Conservation (phyloP, 23 red algal genomes). For the Gracilaria caudata region DNA sequence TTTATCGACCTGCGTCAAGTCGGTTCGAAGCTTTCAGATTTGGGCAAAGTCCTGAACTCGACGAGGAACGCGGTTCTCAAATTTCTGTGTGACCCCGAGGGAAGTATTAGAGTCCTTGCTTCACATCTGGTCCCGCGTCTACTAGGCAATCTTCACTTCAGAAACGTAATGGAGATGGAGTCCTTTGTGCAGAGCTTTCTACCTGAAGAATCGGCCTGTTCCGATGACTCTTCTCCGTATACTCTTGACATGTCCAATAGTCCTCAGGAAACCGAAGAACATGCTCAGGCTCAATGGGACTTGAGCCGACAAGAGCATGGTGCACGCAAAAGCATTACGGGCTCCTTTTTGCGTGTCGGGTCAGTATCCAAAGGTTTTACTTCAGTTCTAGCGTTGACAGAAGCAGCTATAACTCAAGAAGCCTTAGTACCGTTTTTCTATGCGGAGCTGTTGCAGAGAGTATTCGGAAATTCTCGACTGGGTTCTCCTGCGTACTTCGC, state of each 20-base stretch:
- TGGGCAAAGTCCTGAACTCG: conserved; percentile 23
- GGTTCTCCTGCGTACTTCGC: conserved; percentile 19
- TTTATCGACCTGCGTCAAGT: not conserved
- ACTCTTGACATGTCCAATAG: not conserved
- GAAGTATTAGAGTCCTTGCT: conserved; percentile 37
- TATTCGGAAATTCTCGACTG: not conserved
- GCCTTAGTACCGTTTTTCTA: conserved; percentile 35
- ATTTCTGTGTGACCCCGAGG: conserved; percentile 53
- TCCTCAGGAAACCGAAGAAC: conserved; percentile 4
- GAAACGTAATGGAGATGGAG: conserved; percentile 10
- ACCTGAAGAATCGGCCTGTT: not conserved
- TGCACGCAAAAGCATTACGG: not conserved
- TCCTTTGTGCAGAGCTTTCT: not conserved
- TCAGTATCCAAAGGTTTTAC: conserved; percentile 35
- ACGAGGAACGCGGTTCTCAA: conserved; percentile 42
- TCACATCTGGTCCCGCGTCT: conserved; percentile 1
- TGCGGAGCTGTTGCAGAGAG: conserved; percentile 24
- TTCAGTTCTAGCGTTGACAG: conserved; percentile 13
- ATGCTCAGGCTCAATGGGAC: conserved; percentile 7
- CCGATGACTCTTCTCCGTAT: not conserved
- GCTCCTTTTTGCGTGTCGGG: conserved; percentile 34
- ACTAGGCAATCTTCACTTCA: conserved; percentile 2
- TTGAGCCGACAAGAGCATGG: conserved; percentile 8
- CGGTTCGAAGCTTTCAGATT: not conserved
- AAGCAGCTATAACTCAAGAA: conserved; percentile 11